phyloP scores from a whole-genome alignment of 139 green algal species.

The Tetratostichococcus sp. region DNA sequence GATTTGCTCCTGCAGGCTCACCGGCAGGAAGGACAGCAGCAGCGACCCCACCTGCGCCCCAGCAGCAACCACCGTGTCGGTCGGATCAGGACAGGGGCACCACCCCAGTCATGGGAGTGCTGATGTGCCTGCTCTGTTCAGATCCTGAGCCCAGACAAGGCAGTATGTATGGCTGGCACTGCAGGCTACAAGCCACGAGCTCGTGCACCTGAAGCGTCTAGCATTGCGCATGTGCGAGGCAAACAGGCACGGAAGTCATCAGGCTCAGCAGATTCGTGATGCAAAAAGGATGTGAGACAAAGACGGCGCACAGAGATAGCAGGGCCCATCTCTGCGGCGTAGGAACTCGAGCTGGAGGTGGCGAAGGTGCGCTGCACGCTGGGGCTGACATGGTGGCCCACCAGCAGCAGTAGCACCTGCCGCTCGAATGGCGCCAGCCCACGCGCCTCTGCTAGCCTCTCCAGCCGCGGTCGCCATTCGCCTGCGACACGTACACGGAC shows the following conservation, averaged over 20 bases:
- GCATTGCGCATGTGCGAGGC: no score
- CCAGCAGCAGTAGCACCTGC: conserved; percentile 16
- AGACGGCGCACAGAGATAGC: background rate
- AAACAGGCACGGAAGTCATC: background rate
- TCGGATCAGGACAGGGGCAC: no score
- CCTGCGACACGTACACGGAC: no score
- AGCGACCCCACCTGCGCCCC: conserved; percentile 6
- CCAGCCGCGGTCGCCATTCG: conserved; percentile 11
- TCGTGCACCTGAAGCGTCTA: no score
- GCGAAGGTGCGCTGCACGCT: conserved; percentile 16
- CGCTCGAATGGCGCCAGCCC: conserved; percentile 14
- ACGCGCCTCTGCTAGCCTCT: conserved; percentile 5
- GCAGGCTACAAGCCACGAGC: no score
- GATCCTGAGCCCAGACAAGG: no score
- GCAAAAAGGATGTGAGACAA: no score
- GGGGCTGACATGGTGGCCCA: conserved; percentile 15
- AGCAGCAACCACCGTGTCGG: background rate
- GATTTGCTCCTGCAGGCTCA: conserved; percentile 16
- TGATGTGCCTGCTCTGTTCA: no score
- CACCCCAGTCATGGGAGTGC: no score
- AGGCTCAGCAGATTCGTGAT: background rate
- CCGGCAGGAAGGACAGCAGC: conserved; percentile 17
- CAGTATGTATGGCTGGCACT: no score
- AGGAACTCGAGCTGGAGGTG: background rate
- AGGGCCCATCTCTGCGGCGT: conserved; percentile 9